These are phyloP conservation scores for Ustilago cynodontis DNA, from an alignment of 1,284 basidiomycete genomes.

Conservation along the genomic window DNA sequence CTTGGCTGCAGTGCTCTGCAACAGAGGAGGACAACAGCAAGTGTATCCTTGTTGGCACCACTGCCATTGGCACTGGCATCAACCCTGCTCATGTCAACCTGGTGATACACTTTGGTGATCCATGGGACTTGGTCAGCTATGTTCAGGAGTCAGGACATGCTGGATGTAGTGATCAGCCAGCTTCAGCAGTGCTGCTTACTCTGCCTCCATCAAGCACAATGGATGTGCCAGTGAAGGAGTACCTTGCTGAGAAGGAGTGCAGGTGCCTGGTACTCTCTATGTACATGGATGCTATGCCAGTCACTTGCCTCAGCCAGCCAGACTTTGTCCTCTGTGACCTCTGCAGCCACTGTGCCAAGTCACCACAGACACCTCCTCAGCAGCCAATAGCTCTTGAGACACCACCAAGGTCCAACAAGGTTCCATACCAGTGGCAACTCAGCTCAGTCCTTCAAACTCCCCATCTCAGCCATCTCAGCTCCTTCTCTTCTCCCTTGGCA, in stretches of 20 bases:
- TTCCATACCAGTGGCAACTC: background rate
- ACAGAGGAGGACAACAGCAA: conserved; percentile 3
- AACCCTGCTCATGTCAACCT: conserved; percentile 6
- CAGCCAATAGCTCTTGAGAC: background rate
- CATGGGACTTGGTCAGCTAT: conserved; percentile 14
- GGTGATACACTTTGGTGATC: conserved; percentile 4
- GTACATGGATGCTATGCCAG: conserved; percentile 3
- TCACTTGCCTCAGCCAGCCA: conserved; percentile 13
- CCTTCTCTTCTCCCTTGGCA: background rate
- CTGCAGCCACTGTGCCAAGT: background rate
- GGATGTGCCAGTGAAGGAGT: background rate
- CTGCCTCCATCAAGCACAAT: background rate
- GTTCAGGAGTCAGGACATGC: conserved; percentile 11
- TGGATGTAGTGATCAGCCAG: conserved; percentile 1
- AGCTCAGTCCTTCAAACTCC: background rate
- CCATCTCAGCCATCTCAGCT: background rate
- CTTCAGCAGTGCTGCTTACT: conserved; percentile 4
- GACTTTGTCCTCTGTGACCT: conserved; percentile 13
- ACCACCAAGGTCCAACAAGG: background rate
- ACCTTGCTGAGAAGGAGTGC: background rate
- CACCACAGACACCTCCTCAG: background rate
- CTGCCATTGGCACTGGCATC: conserved; percentile 16
- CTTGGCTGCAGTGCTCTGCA: conserved; percentile 3
- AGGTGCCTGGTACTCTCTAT: background rate
- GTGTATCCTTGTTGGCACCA: conserved; percentile 6